Evolutionary conservation across 306 rosid species (phyloP), one percentile per base, ranked within the genome.

Genomic region (Oxytropis ochrocephala): DNA sequence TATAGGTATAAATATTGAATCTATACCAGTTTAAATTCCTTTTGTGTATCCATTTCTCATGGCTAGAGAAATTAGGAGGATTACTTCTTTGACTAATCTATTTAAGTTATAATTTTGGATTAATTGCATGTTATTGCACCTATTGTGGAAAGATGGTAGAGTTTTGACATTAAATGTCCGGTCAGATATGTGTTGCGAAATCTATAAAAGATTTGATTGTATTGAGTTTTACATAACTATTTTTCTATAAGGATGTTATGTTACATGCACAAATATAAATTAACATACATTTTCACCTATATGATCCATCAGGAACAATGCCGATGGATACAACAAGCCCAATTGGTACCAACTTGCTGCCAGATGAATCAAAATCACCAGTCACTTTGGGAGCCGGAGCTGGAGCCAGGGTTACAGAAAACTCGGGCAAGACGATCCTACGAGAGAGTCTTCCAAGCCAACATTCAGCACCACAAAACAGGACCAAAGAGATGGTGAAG

Each of bases 261-360:
- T 24, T 24, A 5, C 11, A 5, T 38, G 52, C 10, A 53, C 51
- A 12, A 21, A 54, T 4, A 5, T 41, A 55, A 55, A 49, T 39
- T 17, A 14, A 41, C 39, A 6, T 19, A 41, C 39, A 6, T 19
- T 39, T 24, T 66, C 32, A 66, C 8, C 0, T 67, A 61, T 16
- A n/a, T 4, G 13, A 67, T 51, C 32, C 36, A 33, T 14, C 62
- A 70, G 83, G 80, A 54, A 14, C 44, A 48, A 55, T 38, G 46
- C 49, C 79, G 21, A 11, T 67, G 5, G 84, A 89, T 48, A 77
- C 18, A 4, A 67, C 78, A 43, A 85, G 87, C 36, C 77, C 75
- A 5, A 44, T 57, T 10, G 62, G 80, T 56, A 50, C 5, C 11
- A 69, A 69, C 53, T 30, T 80, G 18, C 7, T 29, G 8, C 30